These are phyloP conservation scores for Nakaseomyces uthaithaninus DNA, from an alignment of 1,139 yeast genomes.

Conservation along the genomic window DNA sequence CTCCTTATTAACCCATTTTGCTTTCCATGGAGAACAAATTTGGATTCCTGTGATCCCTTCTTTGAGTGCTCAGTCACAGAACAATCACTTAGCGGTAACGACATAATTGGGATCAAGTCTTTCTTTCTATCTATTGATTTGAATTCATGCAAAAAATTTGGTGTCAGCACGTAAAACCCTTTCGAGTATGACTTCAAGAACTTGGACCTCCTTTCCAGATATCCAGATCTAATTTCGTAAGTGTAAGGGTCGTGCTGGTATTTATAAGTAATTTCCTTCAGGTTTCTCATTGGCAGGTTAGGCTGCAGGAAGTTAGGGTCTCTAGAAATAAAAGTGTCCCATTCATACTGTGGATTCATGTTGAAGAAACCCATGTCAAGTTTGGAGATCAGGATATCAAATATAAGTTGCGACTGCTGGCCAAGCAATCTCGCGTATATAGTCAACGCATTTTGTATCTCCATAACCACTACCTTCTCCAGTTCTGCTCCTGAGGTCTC, in stretches of 20 bases:
- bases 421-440: slow-evolving; percentile 61
- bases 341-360: slow-evolving; percentile 74
- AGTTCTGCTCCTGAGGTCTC: slow-evolving; percentile 85
- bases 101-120: slow-evolving; percentile 78
- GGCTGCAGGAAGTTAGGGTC: slow-evolving; percentile 69
- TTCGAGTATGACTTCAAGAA: slow-evolving; percentile 78
- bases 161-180: slow-evolving; percentile 86
- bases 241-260: slow-evolving; percentile 65
- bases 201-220: slow-evolving; percentile 81
- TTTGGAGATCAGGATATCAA: slow-evolving; percentile 57
- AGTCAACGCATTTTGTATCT: slow-evolving; percentile 72
- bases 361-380: slow-evolving; percentile 67
- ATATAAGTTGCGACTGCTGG: slow-evolving; percentile 60
- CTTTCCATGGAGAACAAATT: slow-evolving; percentile 72
- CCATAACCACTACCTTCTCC: slow-evolving; percentile 80
- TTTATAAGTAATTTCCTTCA: slow-evolving; percentile 54
- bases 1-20: slow-evolving; percentile 59
- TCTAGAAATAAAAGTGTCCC: slow-evolving; percentile 74
- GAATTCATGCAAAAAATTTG: slow-evolving; percentile 82
- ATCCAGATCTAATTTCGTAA: slow-evolving; percentile 65
- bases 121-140: slow-evolving; percentile 72
- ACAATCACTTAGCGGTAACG: slow-evolving; percentile 73
- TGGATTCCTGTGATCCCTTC: slow-evolving; percentile 62
- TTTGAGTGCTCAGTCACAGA: slow-evolving; percentile 74
- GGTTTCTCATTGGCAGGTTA: slow-evolving; percentile 57